A percentile compares a stretch with the other conserved stretches of the same genome.
These are phyloP conservation scores for Phialophora chinensis DNA, from an alignment of 2,329 filamentous ascomycete genomes.

Conservation along the genomic window DNA sequence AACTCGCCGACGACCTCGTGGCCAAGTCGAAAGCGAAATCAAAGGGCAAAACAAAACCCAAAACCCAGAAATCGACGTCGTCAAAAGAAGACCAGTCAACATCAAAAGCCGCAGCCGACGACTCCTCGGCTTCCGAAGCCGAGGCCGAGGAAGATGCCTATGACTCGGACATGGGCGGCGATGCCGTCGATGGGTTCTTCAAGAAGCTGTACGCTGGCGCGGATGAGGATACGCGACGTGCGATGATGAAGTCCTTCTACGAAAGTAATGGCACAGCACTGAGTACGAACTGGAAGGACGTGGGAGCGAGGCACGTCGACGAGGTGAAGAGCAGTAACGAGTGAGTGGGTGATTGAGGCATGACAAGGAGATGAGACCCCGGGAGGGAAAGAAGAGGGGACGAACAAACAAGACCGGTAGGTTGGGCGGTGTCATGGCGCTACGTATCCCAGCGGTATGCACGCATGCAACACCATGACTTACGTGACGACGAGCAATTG, in stretches of 20 bases:
- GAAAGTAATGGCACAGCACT: conserved; percentile 93
- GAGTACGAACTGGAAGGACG: conserved; percentile 90
- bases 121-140: conserved; percentile 51
- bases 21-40: conserved; percentile 46
- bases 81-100: conserved; percentile 39
- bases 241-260: conserved; percentile 96
- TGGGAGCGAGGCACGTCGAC: conserved; percentile 73
- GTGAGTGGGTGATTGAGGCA: neutral
- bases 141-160: conserved; percentile 50
- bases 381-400: too few species aligned
- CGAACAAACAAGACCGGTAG: too few species aligned
- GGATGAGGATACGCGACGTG: conserved; percentile 78
- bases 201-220: conserved; percentile 82
- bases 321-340: conserved; percentile 34
- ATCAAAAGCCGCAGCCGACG: conserved; percentile 45
- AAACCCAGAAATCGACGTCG: conserved; percentile 27
- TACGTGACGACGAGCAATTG: too few species aligned
- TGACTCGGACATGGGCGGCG: conserved; percentile 49
- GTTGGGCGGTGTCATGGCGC: too few species aligned
- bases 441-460: too few species aligned
- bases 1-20: conserved; percentile 63
- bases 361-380: neutral
- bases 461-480: too few species aligned
- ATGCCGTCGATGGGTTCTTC: conserved; percentile 75
- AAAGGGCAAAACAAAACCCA: conserved; percentile 40